phyloP scores from a whole-genome alignment of 2,329 filamentous ascomycete species.

The Fusarium agapanthi region DNA sequence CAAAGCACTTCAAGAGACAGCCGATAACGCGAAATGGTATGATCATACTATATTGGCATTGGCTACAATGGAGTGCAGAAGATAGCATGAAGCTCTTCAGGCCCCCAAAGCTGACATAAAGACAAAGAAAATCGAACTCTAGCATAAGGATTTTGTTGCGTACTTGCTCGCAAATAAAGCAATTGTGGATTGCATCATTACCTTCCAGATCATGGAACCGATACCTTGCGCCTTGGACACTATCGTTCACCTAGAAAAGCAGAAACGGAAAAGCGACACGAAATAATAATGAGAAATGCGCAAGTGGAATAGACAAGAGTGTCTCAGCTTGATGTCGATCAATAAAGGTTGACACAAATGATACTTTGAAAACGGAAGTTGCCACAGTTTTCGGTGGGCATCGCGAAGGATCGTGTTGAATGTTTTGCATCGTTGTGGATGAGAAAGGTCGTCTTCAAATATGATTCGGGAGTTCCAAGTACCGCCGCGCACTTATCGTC shows the following conservation, averaged over 20 bases:
- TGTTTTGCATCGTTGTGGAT: neutral
- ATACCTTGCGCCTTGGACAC: neutral
- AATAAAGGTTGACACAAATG: neutral
- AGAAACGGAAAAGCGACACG: neutral
- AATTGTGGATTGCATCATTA: neutral
- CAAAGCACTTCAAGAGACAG: neutral
- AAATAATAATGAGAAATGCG: neutral
- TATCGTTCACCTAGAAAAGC: neutral
- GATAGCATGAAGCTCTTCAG: neutral
- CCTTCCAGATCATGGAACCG: neutral
- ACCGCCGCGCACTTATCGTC: no score
- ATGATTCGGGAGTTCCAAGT: neutral
- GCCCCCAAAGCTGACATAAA: neutral
- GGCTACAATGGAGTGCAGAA: neutral
- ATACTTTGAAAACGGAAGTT: neutral
- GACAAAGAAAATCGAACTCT: constrained; percentile 1
- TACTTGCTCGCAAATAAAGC: neutral
- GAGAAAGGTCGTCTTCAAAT: neutral
- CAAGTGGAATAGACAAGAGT: neutral
- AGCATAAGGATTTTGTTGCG: neutral
- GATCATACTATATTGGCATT: constrained; percentile 4
- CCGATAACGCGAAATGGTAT: neutral
- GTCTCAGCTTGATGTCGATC: neutral
- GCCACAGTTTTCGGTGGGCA: neutral
- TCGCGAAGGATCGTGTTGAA: neutral